phyloP scores from a whole-genome alignment of 2,329 filamentous ascomycete species.

The Tricladium varicosporioides region DNA sequence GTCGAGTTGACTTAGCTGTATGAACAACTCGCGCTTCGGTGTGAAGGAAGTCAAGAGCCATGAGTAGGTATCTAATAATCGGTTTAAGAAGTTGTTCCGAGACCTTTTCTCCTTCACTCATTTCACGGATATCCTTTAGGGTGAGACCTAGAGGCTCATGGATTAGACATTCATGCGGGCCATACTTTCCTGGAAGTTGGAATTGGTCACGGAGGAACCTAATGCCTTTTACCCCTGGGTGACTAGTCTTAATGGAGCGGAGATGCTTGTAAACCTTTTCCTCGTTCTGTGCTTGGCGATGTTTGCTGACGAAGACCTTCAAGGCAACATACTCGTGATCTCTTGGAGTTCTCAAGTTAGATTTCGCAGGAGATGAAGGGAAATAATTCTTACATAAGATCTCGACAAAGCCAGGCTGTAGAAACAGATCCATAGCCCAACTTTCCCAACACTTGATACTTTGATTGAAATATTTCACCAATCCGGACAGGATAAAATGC shows the following conservation, averaged over 20 bases:
- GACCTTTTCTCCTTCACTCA: conserved; percentile 11
- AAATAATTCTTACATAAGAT: conserved; percentile 19
- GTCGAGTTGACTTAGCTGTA: conserved; percentile 23
- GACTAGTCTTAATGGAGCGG: conserved; percentile 23
- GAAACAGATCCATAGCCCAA: conserved; percentile 23
- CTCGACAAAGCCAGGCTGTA: conserved; percentile 23
- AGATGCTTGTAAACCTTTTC: conserved; percentile 33
- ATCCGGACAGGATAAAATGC: conserved; percentile 19
- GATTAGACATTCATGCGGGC: conserved; percentile 23
- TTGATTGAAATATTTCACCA: conserved; percentile 15
- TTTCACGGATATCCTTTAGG: conserved; percentile 12
- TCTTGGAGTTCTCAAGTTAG: too few species aligned
- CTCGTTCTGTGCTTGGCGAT: conserved; percentile 19
- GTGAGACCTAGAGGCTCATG: conserved; percentile 23
- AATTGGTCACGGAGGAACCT: conserved; percentile 37
- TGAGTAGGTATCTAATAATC: conserved; percentile 14
- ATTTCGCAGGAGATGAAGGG: too few species aligned
- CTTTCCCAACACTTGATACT: conserved; percentile 23
- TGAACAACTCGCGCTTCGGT: conserved; percentile 26
- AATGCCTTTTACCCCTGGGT: conserved; percentile 34
- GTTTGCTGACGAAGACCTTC: not conserved
- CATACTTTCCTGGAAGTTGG: conserved; percentile 24
- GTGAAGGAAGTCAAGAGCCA: conserved; percentile 28
- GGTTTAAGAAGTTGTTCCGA: conserved; percentile 19
- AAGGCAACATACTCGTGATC: not conserved